phyloP scores from a whole-genome alignment of 108 stramenopile species.

The Cyclotella kingstonii region DNA sequence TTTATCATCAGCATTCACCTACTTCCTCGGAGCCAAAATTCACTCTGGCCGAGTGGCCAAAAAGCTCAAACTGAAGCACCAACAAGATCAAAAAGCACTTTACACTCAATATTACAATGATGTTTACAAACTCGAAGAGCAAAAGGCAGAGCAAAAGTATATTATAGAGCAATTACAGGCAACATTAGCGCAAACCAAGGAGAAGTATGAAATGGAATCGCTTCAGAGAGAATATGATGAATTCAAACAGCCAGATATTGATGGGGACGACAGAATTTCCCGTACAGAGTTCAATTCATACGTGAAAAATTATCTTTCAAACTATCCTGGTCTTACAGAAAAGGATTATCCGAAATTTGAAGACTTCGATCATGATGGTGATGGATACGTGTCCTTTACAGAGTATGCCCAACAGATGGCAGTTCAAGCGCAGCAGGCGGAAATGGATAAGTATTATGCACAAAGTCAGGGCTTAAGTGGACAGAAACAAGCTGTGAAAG shows the following conservation, averaged over 20 bases:
- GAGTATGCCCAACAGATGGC: conserved; percentile 93
- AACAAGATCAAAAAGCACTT: conserved; percentile 82
- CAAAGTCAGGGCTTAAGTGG: conserved; percentile 40
- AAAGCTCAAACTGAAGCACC: conserved; percentile 69
- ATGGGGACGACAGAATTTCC: conserved; percentile 93
- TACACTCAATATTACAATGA: conserved; percentile 93
- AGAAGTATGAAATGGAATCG: conserved; percentile 77
- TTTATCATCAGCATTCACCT: conserved; percentile 49
- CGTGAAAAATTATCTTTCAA: conserved; percentile 88
- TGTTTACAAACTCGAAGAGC: conserved; percentile 87
- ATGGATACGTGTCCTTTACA: conserved; percentile 91
- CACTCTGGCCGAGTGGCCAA: conserved; percentile 69
- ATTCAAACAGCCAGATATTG: conserved; percentile 96
- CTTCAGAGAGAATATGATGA: conserved; percentile 96
- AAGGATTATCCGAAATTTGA: conserved; percentile 95
- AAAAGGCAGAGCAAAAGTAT: conserved; percentile 55
- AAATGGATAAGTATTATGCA: conserved; percentile 56
- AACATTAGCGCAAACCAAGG: conserved; percentile 55
- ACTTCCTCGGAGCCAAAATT: conserved; percentile 69
- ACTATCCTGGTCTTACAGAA: conserved; percentile 89
- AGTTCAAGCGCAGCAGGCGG: conserved; percentile 80
- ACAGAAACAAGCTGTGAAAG: conserved; percentile 43
- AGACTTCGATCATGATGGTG: conserved; percentile 92
- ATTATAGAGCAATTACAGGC: conserved; percentile 58
- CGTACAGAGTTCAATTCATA: conserved; percentile 94